Evolutionary conservation across 495 filamentous ascomycete species (phyloP), one percentile per base, ranked within the genome.

Genomic region (Letharia lupina): DNA sequence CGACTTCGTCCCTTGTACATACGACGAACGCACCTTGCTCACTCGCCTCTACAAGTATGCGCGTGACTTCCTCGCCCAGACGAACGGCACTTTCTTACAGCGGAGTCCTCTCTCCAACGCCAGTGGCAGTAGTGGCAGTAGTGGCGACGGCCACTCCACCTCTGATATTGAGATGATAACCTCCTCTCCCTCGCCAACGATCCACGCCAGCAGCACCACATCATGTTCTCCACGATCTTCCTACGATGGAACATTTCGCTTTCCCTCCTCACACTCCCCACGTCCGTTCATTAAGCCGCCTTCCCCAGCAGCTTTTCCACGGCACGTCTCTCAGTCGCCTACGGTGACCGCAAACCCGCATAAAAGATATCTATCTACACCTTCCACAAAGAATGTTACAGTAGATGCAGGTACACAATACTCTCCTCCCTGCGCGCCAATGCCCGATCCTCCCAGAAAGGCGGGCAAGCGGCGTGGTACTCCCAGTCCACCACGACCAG

Each of bases 351-450:
- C 69, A 42, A 64, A 64, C 28, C 47, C 65, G 6, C 50, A 62
- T 37, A 69, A 72, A 59, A 60, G 68, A 44, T 28, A 63, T n/a
- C 50, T 67, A 11, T 67, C 71, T 40, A 59, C 42, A 20, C 61
- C 67, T 13, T 42, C 68, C 39, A 52, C 71, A 23, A 65, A 68
- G 31, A 68, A 64, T 40, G 33, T 50, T 16, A 71, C 68, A 18
- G 67, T 70, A 54, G 82, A 85, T 71, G 79, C 83, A 60, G 80
- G 80, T 65, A 84, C 82, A 54, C 82, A 84, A 72, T 84, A 82
- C 67, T 82, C 81, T 70, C 82, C 82, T 35, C 69, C 70, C 37
- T 35, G n/a, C 13, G 33, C 60, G 28, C 54, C 65, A 41, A 54
- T 60, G 41, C 65, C 60, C 48, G 61, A 66, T 52, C 69, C 44